Evolutionary conservation across 1,284 basidiomycete species (phyloP), one percentile per base, ranked within the genome.

Genomic region (Chalciporus sp.): DNA sequence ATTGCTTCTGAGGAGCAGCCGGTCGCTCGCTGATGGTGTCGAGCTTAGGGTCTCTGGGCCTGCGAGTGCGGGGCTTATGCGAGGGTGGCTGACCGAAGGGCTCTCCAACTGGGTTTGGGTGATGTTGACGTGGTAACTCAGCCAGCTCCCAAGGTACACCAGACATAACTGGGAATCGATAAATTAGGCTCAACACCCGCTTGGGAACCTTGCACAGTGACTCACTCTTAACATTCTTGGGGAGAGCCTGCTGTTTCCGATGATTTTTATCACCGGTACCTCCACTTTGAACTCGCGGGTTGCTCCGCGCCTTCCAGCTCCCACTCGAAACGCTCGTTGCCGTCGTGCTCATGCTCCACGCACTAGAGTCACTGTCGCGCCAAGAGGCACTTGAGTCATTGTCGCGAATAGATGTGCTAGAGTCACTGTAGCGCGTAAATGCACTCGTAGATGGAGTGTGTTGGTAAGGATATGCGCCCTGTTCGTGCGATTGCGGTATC

Each of bases 181-280:
- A 8, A 40, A 57, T 58, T 48, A 64, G 46, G 47, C 31, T 43
- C 51, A 17, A 27, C 14, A 9, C 27, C 20, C 7, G 19, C 9
- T 9, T 2, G 10, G 43, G 9, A 49, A 46, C 11, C 45, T 16
- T 40, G 27, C 29, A 48, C 45, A 56, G 33, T 35, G 26, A 82
- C 86, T 72, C 67, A 92, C 90, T 75, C 78, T 92, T 92, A 76
- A 92, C 77, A 67, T 91, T 92, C 74, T 84, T 81, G 50, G 88
- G 86, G 26, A 82, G 74, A 71, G 58, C 72, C 60, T 61, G 57
- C 57, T 70, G 60, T 58, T 62, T 65, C 59, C 67, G 60, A 28
- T 23, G 40, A 29, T 42, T 55, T 46, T 58, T 61, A 11, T 51
- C 41, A 2, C 31, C 26, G 54, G 50, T 58, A 42, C 40, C 37